A percentile compares a stretch with the other conserved stretches of the same genome.
These are phyloP conservation scores for Boletus reticulatus DNA, from an alignment of 768 basidiomycete species.

Conservation along the genomic window DNA sequence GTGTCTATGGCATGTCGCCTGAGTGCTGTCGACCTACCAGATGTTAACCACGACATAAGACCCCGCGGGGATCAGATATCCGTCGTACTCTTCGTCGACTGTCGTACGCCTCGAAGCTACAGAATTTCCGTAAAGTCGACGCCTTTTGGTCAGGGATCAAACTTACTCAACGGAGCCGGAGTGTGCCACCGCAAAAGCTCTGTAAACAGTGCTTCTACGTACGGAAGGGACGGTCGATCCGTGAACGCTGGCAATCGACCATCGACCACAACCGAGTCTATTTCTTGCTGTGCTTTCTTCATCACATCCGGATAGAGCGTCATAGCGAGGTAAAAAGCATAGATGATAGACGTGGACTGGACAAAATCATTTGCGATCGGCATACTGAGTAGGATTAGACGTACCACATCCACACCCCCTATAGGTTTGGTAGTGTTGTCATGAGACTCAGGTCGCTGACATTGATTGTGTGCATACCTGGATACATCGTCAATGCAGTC, in stretches of 20 bases:
- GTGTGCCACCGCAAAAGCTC: conserved; percentile 24
- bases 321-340: conserved; percentile 28
- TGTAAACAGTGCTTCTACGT: conserved; percentile 26
- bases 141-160: not conserved
- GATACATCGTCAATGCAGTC: conserved; percentile 10
- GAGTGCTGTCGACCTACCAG: not conserved
- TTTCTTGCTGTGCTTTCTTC: conserved; percentile 26
- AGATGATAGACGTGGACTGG: conserved; percentile 10
- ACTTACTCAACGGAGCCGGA: conserved; percentile 12
- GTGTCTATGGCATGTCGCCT: too few relatives aligned
- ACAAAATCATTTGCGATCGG: not conserved
- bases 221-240: conserved; percentile 25
- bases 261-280: conserved; percentile 28
- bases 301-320: conserved; percentile 25
- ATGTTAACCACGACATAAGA: conserved; percentile 19
- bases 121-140: not conserved
- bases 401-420: conserved; percentile 28
- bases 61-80: conserved; percentile 19
- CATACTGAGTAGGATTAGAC: conserved; percentile 16
- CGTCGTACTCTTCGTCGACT: conserved; percentile 16
- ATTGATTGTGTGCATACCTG: not conserved
- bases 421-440: not conserved
- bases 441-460: not conserved
- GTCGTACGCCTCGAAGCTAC: conserved; percentile 7
- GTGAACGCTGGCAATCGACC: conserved; percentile 21